Evolutionary conservation across 768 basidiomycete genomes (phyloP), one percentile per base, ranked within the genome.

Genomic region (Lentinula detonsa): DNA sequence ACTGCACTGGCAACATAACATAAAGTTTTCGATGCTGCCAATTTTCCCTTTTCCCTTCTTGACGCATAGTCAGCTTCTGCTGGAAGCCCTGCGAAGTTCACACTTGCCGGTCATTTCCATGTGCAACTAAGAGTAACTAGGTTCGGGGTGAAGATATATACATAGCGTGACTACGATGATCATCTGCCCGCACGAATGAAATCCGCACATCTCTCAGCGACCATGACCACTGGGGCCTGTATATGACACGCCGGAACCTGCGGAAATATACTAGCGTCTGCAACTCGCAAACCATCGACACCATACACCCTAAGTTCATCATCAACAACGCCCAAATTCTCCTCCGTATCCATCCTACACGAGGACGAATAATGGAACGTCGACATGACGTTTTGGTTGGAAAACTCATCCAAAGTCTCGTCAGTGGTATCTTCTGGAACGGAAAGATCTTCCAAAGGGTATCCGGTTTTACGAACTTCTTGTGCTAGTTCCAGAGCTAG

Each of bases 221-320:
- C 63, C 57, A 67, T 65, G 2, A 70, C 69, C 4, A 66, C 66
- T 11, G 71, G 67, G 6, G 74, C 73, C 65, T 70, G 68, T 6
- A 69, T 63, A 61, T 75, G 74, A 16, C 68, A 59, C 6, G 67
- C 67, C 13, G 65, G 62, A 31, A 74, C 64, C 4, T 60, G 51
- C 5, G 74, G 75, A 53, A 72, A 70, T 21, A 69, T 59, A 42
- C 68, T 69, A 15, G 70, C 68, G 59, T 75, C 75, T 31, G 71
- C 70, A 46, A 76, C 74, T 50, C 80, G 70, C 23, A 82, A 64
- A 61, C 75, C 76, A 39, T 58, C 40, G 1, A 76, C 68, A 16
- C 81, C 81, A 68, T 81, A 74, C 0, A 82, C 81, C 15, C 70
- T 63, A 13, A 78, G 63, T 35, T 74, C 67, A 51, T 75, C 73